Conservation (phyloP, 208 protist genomes). For the Leptomonas pyrrhocoris region DNA sequence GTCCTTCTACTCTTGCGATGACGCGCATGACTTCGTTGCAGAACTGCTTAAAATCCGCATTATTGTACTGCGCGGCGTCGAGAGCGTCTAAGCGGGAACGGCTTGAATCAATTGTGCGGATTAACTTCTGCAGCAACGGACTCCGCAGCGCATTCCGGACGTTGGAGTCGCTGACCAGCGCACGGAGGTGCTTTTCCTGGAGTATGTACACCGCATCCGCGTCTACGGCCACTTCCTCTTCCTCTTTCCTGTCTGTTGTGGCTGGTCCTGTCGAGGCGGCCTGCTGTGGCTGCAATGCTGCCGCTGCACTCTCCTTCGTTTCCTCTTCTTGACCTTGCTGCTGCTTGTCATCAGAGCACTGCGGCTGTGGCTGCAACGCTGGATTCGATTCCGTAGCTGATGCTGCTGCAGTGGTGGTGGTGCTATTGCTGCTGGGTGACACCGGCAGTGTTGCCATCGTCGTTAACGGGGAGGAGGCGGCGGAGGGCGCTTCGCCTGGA, state of each 20-base stretch:
- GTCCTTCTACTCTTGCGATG: constrained; percentile 42
- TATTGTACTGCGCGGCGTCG: constrained; percentile 78
- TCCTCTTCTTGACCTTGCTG: not conserved
- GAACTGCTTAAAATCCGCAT: constrained; percentile 73
- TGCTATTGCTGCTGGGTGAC: not conserved
- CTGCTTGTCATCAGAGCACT: not conserved
- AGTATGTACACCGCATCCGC: constrained; percentile 55
- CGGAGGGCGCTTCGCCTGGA: not conserved
- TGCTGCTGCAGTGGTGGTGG: not conserved
- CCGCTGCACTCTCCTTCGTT: not conserved
- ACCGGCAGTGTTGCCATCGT: not conserved
- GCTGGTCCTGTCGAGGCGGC: not conserved
- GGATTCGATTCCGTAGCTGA: not conserved
- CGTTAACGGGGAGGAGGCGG: not conserved
- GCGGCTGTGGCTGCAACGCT: not conserved
- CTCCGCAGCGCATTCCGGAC: constrained; percentile 61
- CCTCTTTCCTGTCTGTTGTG: not conserved
- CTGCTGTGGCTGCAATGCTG: not conserved
- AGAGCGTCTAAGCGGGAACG: constrained; percentile 77
- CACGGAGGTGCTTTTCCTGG: constrained; percentile 60
- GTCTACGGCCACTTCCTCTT: constrained; percentile 25
- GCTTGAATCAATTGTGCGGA: constrained; percentile 71
- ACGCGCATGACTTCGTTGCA: constrained; percentile 57
- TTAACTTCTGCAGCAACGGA: constrained; percentile 60
- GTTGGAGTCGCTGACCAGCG: constrained; percentile 44